Conservation (phyloP, 352 stramenopile genomes). For the Phytophthora macrochlamydospora region DNA sequence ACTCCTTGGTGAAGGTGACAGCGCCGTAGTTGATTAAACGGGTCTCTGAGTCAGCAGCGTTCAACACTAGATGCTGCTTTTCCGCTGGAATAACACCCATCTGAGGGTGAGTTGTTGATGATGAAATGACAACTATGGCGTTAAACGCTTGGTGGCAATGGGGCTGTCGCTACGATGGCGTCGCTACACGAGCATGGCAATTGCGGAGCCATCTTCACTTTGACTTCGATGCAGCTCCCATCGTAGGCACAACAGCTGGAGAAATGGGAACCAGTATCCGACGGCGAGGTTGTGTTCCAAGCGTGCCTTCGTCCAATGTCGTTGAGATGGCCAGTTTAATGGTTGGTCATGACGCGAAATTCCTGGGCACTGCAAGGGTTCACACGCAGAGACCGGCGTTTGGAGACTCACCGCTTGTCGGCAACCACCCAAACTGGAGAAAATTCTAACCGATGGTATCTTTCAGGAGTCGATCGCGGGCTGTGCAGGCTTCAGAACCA, state of each 20-base stretch:
- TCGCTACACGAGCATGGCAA: not conserved
- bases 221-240: not conserved
- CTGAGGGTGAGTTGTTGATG: not conserved
- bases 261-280: not conserved
- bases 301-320: not conserved
- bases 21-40: constrained; percentile 22
- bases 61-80: not conserved
- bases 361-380: too few relatives aligned
- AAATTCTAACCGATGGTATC: not conserved
- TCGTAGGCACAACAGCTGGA: constrained; percentile 1
- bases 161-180: not conserved
- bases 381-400: not conserved
- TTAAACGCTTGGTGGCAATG: not conserved
- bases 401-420: not conserved
- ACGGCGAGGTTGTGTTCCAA: not conserved
- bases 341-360: not conserved
- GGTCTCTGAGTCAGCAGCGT: not conserved
- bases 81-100: not conserved
- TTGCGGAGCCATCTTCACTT: not conserved
- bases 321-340: not conserved
- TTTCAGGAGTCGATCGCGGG: not conserved
- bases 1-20: not conserved
- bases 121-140: not conserved
- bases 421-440: not conserved
- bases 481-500: not conserved